These are phyloP conservation scores for Brasilioporus rufonigricans DNA, from an alignment of 768 basidiomycete genomes.

Conservation along the genomic window DNA sequence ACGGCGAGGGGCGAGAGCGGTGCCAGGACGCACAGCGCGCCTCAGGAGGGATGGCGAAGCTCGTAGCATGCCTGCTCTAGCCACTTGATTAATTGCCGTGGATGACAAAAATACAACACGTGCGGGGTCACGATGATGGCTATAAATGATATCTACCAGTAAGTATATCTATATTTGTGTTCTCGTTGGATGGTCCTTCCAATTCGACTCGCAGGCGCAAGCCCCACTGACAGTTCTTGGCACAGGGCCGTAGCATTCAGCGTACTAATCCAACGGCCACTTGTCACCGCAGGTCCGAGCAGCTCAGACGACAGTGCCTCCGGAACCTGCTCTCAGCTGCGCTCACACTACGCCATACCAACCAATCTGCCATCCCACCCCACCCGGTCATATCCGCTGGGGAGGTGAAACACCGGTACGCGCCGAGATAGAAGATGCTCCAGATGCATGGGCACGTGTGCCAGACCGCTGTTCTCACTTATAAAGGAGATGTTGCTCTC, in stretches of 20 bases:
- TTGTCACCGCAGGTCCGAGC: not conserved
- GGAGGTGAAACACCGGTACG: not conserved
- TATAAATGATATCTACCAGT: too few relatives aligned
- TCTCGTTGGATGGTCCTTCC: too few relatives aligned
- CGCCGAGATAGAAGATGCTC: not conserved
- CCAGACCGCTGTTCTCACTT: not conserved
- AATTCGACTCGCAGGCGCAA: too few relatives aligned
- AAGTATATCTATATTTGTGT: too few relatives aligned
- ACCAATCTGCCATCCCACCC: not conserved
- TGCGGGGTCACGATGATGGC: too few relatives aligned
- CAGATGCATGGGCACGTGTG: conserved; percentile 16
- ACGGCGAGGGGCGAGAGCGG: conserved; percentile 6
- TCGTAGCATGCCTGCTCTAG: conserved; percentile 11
- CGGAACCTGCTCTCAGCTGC: not conserved
- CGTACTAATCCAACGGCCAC: not conserved
- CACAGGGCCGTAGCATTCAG: too few relatives aligned
- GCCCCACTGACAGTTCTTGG: too few relatives aligned
- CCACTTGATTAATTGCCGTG: not conserved
- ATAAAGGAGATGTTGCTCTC: conserved; percentile 13
- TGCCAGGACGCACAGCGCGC: conserved; percentile 4
- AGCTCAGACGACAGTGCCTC: too few relatives aligned
- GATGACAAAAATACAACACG: not conserved
- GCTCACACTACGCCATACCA: not conserved
- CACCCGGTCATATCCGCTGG: not conserved
- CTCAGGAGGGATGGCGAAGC: conserved; percentile 1